These are phyloP conservation scores for Paracoccidioides lutzii DNA, from an alignment of 2,329 filamentous ascomycete genomes.

Conservation along the genomic window DNA sequence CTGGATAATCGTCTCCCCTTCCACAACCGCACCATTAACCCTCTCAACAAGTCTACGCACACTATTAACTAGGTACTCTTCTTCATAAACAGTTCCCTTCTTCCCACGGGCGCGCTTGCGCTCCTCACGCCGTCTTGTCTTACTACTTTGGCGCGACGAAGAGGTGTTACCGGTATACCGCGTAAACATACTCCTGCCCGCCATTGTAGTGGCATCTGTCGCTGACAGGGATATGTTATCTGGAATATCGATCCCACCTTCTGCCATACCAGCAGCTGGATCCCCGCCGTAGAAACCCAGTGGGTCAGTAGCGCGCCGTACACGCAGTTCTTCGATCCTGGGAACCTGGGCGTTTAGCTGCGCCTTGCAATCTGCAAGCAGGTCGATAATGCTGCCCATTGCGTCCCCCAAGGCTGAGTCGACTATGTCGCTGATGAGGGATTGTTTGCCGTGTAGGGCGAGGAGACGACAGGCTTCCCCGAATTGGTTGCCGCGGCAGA, in stretches of 20 bases:
- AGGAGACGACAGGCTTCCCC: constrained; percentile 75
- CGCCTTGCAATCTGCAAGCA: constrained; percentile 81
- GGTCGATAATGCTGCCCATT: constrained; percentile 70
- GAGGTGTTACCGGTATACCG: constrained; percentile 64
- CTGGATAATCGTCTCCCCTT: constrained; percentile 61
- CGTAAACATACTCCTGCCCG: constrained; percentile 77
- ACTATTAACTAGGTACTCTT: constrained; percentile 88
- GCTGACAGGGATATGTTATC: constrained; percentile 88
- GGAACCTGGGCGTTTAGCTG: constrained; percentile 79
- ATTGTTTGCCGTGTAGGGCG: constrained; percentile 44
- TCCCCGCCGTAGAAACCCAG: constrained; percentile 81
- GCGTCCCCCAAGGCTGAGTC: constrained; percentile 71
- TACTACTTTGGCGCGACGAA: constrained; percentile 62
- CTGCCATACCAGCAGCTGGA: constrained; percentile 39
- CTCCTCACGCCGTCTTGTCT: constrained; percentile 81
- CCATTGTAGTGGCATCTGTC: constrained; percentile 64
- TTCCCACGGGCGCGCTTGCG: constrained; percentile 88
- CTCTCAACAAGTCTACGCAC: constrained; percentile 72
- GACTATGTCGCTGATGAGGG: constrained; percentile 55
- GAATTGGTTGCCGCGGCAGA: constrained; percentile 81
- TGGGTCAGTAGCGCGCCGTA: constrained; percentile 71
- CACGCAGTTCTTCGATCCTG: constrained; percentile 67
- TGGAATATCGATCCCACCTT: constrained; percentile 54
- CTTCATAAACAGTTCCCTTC: constrained; percentile 95
- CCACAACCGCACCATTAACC: constrained; percentile 57